Evolutionary conservation across 2,329 filamentous ascomycete species (phyloP).

Genomic region (Endocalyx cinctus): DNA sequence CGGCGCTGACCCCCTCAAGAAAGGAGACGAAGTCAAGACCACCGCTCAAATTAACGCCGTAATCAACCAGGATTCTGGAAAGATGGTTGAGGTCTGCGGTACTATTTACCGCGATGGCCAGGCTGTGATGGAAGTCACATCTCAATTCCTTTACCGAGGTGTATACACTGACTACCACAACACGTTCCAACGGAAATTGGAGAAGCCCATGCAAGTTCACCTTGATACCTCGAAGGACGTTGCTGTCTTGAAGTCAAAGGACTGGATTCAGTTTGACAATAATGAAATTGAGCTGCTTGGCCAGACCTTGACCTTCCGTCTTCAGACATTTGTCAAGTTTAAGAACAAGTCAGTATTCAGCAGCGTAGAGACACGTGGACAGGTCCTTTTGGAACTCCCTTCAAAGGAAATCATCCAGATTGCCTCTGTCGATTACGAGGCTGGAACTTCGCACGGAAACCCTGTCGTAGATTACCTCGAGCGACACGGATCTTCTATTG

Average conservation of each 20-base stretch:
- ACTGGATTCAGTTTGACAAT: slow-evolving; percentile 87
- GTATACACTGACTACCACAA: slow-evolving; percentile 92
- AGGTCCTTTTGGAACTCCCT: slow-evolving; percentile 89
- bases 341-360: slow-evolving; percentile 93
- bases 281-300: slow-evolving; percentile 82
- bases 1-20: slow-evolving; percentile 89
- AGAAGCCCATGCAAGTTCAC: slow-evolving; percentile 91
- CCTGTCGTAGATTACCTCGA: slow-evolving; percentile 94
- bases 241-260: slow-evolving; percentile 89
- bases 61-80: slow-evolving; percentile 95
- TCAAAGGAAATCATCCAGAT: slow-evolving; percentile 98
- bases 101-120: slow-evolving; percentile 81
- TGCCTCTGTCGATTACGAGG: slow-evolving; percentile 93
- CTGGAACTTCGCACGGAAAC: slow-evolving; percentile 87
- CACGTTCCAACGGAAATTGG: slow-evolving; percentile 96
- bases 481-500: slow-evolving; percentile 84
- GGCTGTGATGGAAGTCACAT: slow-evolving; percentile 96
- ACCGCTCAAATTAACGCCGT: slow-evolving; percentile 96
- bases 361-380: slow-evolving; percentile 84
- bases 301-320: slow-evolving; percentile 92
- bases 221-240: slow-evolving; percentile 85
- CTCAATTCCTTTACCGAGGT: slow-evolving; percentile 95
- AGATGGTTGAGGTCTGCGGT: slow-evolving; percentile 99
- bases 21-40: slow-evolving; percentile 87
- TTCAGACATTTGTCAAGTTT: slow-evolving; percentile 86